A percentile compares a stretch with the other conserved stretches of the same genome.
Conservation (phyloP, 2,329 filamentous ascomycete species). For the Penicillium decumbens region DNA sequence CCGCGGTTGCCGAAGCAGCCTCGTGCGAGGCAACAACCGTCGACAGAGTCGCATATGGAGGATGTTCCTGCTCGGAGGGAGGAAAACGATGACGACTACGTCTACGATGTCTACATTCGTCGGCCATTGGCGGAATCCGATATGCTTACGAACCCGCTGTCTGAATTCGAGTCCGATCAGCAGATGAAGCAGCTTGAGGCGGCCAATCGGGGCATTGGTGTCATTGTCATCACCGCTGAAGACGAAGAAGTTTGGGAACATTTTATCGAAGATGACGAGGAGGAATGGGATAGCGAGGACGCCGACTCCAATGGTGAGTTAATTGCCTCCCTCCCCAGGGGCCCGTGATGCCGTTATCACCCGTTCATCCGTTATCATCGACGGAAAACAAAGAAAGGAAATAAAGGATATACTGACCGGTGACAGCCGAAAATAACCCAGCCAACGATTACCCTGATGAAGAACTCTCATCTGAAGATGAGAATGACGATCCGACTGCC, state of each 20-base stretch:
- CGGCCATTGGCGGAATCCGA: conserved; percentile 37
- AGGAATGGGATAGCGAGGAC: conserved; percentile 56
- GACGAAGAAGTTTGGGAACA: conserved; percentile 54
- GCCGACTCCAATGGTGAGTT: conserved; percentile 57
- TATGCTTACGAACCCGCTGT: conserved; percentile 35
- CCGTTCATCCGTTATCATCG: no score
- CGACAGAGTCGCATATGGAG: conserved; percentile 1
- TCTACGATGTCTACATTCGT: conserved; percentile 60
- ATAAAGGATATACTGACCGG: neutral
- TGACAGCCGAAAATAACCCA: conserved; percentile 47
- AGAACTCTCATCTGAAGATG: conserved; percentile 47
- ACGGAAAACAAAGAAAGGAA: neutral
- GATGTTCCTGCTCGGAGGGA: conserved; percentile 29
- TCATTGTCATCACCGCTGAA: conserved; percentile 42
- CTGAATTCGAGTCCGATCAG: conserved; percentile 26
- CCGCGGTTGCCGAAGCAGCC: conserved; percentile 34
- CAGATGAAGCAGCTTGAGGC: conserved; percentile 29
- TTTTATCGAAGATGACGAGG: conserved; percentile 52
- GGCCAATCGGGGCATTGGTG: conserved; percentile 35
- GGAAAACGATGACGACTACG: conserved; percentile 51
- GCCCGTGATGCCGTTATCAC: no score
- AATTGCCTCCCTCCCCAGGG: no score
- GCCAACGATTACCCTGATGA: conserved; percentile 51
- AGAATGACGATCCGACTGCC: conserved; percentile 39
- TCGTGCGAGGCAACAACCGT: conserved; percentile 8